Base-by-base conservation (phyloP, 2,329 filamentous ascomycete genomes). In the Colletotrichum cereale region DNA sequence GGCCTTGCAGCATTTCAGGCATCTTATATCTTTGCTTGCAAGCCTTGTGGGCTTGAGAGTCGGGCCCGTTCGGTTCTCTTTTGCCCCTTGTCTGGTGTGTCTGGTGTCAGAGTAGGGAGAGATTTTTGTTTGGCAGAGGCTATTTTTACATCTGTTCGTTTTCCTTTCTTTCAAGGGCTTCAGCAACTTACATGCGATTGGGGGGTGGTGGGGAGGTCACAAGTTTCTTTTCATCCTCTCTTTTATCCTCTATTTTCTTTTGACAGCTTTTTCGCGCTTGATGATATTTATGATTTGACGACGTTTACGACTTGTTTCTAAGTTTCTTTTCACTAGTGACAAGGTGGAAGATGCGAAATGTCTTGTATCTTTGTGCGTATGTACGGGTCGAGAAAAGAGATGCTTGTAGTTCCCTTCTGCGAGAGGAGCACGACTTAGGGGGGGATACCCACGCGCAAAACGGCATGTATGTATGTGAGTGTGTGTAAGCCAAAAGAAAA, bases 201-300 rank as follows among this genome's bases (percentile, higher is more conserved):
- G 40, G 18, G 18, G 21, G n/a, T 6, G n/a, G 16, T 44, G 38
- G 11, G 48, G 14, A 5, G 14, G 18, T 14, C 14, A 18, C 2
- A 4, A 1, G 11, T 63, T 55, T 36, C 34, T 56, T 53, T 31
- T n/a, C 10, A 34, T 52, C 12, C 11, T 63, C 2, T 63, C 18
- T 16, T 50, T 50, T 14, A 21, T 7, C 57, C 26, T 38, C 8
- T 38, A n/a, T 47, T 10, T n/a, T 8, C 5, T 18, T 26, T 55
- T 34, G 34, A 18, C n/a, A 18, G 16, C 24, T 53, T 40, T 14
- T 42, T 63, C 36, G 40, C 61, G 48, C 36, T 40, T 63, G 34
- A 44, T 40, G 61, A 63, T 26, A 26, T 31, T 62, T 62, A 62
- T 18, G 60, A 52, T 11, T 55, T 63, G 36, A 63, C 24, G 61